A percentile compares a stretch with the other conserved stretches of the same genome.
These are phyloP conservation scores for Alternaria triticina DNA, from an alignment of 2,329 filamentous ascomycete species.

Conservation along the genomic window DNA sequence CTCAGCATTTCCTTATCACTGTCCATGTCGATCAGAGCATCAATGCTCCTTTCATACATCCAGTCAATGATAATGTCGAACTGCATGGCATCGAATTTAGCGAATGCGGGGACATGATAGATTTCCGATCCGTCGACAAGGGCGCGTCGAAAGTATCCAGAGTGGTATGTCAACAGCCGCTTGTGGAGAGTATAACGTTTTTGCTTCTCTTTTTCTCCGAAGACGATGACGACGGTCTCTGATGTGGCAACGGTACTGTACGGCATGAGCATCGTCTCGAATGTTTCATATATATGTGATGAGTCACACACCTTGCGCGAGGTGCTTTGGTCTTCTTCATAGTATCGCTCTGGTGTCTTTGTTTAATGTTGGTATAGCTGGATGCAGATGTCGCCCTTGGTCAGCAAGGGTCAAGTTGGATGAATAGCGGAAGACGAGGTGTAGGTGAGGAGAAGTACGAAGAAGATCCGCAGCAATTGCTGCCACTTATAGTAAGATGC, in stretches of 20 bases:
- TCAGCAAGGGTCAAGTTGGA: too few species aligned
- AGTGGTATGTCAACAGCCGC: not conserved
- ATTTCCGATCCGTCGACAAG: not conserved
- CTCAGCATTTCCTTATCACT: not conserved
- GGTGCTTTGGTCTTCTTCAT: not conserved
- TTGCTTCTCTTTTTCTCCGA: not conserved
- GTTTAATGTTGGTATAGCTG: not conserved
- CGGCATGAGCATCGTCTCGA: not conserved
- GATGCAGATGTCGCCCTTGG: not conserved
- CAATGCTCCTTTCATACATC: conserved; percentile 7
- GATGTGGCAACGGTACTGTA: not conserved
- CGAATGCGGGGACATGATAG: not conserved
- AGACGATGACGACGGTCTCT: not conserved
- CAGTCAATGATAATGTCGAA: conserved; percentile 13
- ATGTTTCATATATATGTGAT: not conserved
- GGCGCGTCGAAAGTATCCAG: not conserved
- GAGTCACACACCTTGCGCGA: not conserved
- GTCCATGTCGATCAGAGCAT: not conserved
- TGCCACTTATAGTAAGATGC: not conserved
- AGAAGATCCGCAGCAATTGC: not conserved
- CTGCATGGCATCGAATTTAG: not conserved
- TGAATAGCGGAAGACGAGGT: not conserved
- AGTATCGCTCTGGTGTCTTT: not conserved
- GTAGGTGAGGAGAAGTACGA: not conserved
- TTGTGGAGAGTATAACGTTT: not conserved